Evolutionary conservation across 306 rosid species (phyloP), one percentile per base, ranked within the genome.

Genomic region (Dryas drummondii): DNA sequence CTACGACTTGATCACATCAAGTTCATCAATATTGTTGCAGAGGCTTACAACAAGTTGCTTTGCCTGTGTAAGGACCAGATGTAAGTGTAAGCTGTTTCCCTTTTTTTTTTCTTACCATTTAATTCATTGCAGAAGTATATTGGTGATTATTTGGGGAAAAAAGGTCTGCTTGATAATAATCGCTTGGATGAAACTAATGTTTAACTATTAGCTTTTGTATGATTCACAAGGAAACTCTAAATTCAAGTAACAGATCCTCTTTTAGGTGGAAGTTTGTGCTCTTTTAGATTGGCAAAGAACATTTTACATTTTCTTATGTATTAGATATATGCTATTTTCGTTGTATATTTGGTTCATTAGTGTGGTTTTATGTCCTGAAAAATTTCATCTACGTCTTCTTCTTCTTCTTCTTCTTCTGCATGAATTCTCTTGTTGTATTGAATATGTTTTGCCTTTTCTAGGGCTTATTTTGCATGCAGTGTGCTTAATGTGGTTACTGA

Each of bases 381-480:
- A 32, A 4, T 27, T 59, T 44, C 19, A 4, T 62, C 48, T 62
- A 1, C 0, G 9, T 15, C 26, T 3, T 41, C 0, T 12, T 60
- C 44, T 17, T 15, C 26, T 3, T 41, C 0, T 12, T 60, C 44
- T 17, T 52, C 14, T 70, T 9, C 27, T 32, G 14, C 12, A 58
- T 41, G 4, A 15, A 41, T 40, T 58, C 19, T 49, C 5, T 40
- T 17, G 14, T 73, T 12, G 19, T 41, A 40, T 32, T 66, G 60
- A 73, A 55, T 66, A 58, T 41, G 17, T 47, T 66, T 78, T 76
- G 70, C 73, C 26, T 58, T 54, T 75, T 81, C 82, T 88, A 96
- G 99, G 85, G 83, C 99, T 4, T 96, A 90, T 83, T 96, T 92
- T 72, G 88, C 99, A 26, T 79, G 82, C 68, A 89, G 96, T 79